Evolutionary conservation across 345 rosid species (phyloP).

Genomic region (Dovyalis caffra): DNA sequence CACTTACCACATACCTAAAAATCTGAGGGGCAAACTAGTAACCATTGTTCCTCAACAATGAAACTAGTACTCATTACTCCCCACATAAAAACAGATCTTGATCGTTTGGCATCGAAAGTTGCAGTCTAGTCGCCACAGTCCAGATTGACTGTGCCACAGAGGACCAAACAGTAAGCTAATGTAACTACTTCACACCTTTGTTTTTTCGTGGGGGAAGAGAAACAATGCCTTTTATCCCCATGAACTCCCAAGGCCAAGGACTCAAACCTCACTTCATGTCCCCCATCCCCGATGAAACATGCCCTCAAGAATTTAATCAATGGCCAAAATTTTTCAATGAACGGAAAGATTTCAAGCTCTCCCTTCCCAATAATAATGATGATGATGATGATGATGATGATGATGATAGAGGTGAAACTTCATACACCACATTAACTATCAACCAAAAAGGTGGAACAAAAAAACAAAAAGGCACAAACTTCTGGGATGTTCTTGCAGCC

Average conservation of each 20-base stretch:
- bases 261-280: neutral
- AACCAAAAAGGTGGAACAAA: too few relatives aligned
- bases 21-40: neutral
- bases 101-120: too few relatives aligned
- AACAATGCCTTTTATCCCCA: neutral
- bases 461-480: neutral
- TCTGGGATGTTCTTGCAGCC: neutral
- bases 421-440: too few relatives aligned
- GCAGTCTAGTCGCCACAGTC: neutral
- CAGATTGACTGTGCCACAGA: neutral
- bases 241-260: neutral
- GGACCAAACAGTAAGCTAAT: neutral
- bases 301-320: neutral
- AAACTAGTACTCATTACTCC: neutral
- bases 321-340: too few relatives aligned
- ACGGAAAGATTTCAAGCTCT: too few relatives aligned
- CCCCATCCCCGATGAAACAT: neutral
- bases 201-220: neutral
- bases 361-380: too few relatives aligned
- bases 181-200: neutral
- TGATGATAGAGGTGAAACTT: too few relatives aligned
- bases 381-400: too few relatives aligned
- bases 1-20: neutral
- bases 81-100: neutral
- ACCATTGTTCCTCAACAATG: neutral